Base-by-base conservation (phyloP, 2,329 filamentous ascomycete species). In the Exophiala aquamarina region DNA sequence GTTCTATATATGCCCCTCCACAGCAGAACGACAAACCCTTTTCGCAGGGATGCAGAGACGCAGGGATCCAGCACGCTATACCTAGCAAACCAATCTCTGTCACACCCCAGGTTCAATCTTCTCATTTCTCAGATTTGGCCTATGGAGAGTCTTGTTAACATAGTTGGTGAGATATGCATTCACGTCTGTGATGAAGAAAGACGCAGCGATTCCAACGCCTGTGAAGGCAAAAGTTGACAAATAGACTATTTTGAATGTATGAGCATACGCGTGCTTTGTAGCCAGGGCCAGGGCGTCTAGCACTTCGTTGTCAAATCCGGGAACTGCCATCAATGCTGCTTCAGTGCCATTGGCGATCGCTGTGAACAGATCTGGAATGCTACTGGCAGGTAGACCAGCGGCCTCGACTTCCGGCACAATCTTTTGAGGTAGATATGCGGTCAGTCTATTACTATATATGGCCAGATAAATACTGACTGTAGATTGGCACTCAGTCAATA, bases 171-270 rank as follows among this genome's bases (percentile, higher is more conserved):
- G 37, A 15, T 33, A 41, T 2, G 8, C 18, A n/a, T 41, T 26
- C 2, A 50, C 40, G 20, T 50, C 35, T 5, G 21, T 40, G 15
- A 48, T 33, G 38, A 50, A 50, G 20, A 50, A 48, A 6, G 47
- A 14, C 3, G 42, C 26, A 28, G 45, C 19, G 7, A 54, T n/a
- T 18, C 55, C 56, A 20, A 52, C 23, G 2, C 49, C 54, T 15
- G 45, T 50, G 18, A 59, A 59, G 2, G 47, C 49, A 9, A 59
- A 32, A 15, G 43, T 43, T 21, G 50, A 13, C 34, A 62, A 32
- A 52, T 55, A 77, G 2, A 78, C 73, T 4, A 69, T 66, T 44
- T 64, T 62, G 59, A 76, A 74, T 4, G 70, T 68, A 17, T 66
- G 49, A 5, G 63, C 57, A 56, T 76, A 73, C 17, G 71, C 70